phyloP scores from a whole-genome alignment of 768 basidiomycete genomes.

The Boletus pseudo-olivaceus region DNA sequence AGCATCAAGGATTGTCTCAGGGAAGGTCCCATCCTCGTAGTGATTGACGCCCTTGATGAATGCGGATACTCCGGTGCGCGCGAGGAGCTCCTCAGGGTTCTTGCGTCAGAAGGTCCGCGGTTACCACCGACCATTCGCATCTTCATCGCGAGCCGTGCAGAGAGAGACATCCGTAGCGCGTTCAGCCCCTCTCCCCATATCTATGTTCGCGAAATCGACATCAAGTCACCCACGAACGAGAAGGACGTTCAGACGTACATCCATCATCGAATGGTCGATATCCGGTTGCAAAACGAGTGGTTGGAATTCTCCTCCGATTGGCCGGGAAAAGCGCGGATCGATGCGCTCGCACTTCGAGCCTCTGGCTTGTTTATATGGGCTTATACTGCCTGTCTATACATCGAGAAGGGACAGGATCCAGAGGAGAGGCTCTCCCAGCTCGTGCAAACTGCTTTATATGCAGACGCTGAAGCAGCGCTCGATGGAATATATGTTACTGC shows the following conservation, averaged over 20 bases:
- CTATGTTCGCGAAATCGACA: conserved; percentile 22
- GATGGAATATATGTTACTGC: conserved; percentile 31
- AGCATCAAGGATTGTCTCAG: conserved; percentile 11
- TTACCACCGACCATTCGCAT: conserved; percentile 27
- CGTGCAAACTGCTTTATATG: conserved; percentile 16
- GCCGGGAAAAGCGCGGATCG: conserved; percentile 22
- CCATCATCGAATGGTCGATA: conserved; percentile 24
- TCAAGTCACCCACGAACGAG: conserved; percentile 23
- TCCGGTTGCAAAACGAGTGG: conserved; percentile 26
- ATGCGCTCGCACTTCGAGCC: conserved; percentile 24
- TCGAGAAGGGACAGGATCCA: conserved; percentile 31
- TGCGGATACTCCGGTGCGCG: conserved; percentile 24
- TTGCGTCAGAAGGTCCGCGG: conserved; percentile 21
- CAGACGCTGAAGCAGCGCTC: conserved; percentile 26
- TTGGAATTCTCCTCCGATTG: conserved; percentile 27
- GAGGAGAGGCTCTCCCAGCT: conserved; percentile 28
- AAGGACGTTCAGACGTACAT: conserved; percentile 26
- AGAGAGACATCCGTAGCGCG: conserved; percentile 23
- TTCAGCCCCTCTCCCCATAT: conserved; percentile 15
- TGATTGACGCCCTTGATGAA: conserved; percentile 38
- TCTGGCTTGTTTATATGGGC: conserved; percentile 35
- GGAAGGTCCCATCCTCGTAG: conserved; percentile 28
- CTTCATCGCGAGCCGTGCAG: conserved; percentile 33
- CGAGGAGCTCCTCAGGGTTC: conserved; percentile 27
- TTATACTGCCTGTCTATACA: conserved; percentile 30